Conservation (phyloP, 2,329 filamentous ascomycete genomes). For the Drechslerella dactyloides region DNA sequence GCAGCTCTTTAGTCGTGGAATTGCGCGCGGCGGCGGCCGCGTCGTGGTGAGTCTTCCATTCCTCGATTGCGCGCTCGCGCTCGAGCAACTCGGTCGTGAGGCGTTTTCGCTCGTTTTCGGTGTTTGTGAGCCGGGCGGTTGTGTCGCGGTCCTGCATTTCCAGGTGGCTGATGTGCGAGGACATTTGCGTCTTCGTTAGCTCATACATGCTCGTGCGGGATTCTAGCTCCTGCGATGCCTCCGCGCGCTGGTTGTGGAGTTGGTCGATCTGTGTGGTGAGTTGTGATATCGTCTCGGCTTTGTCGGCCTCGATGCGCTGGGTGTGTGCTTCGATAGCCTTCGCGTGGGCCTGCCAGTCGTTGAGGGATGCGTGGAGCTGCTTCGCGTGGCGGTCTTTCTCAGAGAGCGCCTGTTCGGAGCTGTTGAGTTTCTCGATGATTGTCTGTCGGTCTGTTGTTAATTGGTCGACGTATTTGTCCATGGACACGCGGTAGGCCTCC, state of each 20-base stretch:
- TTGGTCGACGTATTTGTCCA: conserved; percentile 33
- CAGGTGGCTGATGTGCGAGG: not conserved
- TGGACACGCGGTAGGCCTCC: conserved; percentile 19
- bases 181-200: not conserved
- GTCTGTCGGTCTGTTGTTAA: conserved; percentile 26
- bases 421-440: conserved; percentile 29
- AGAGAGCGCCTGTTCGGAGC: conserved; percentile 37
- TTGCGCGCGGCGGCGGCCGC: not conserved
- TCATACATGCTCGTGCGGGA: not conserved
- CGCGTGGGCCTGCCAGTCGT: conserved; percentile 34
- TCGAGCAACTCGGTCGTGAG: conserved; percentile 16
- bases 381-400: conserved; percentile 34
- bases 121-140: not conserved
- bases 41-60: conserved; percentile 4
- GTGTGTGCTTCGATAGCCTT: conserved; percentile 26
- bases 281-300: conserved; percentile 5
- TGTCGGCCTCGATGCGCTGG: conserved; percentile 32
- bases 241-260: conserved; percentile 13
- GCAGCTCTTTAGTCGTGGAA: conserved; percentile 5
- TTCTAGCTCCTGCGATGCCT: not conserved
- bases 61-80: conserved; percentile 1
- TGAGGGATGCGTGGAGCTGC: conserved; percentile 13
- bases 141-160: not conserved
- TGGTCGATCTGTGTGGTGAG: conserved; percentile 15
- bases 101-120: not conserved